Conservation (phyloP, 2,329 filamentous ascomycete genomes). For the Keithomyces neogunnii region DNA sequence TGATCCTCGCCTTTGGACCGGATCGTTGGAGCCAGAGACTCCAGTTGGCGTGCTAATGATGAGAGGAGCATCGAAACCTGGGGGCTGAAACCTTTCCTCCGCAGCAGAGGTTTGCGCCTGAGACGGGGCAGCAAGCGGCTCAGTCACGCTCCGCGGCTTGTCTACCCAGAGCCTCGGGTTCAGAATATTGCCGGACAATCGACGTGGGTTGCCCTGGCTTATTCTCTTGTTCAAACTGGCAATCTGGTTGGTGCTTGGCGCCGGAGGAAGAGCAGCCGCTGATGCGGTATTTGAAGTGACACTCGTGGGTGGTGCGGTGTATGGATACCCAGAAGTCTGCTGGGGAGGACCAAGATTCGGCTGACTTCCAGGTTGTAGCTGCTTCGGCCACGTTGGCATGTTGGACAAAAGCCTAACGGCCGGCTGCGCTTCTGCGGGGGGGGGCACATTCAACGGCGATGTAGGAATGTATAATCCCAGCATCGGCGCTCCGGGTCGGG, state of each 20-base stretch:
- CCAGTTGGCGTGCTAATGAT: conserved; percentile 54
- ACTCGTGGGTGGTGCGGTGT: conserved; percentile 29
- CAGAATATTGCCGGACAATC: conserved; percentile 33
- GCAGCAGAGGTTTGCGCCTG: neutral
- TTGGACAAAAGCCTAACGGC: conserved; percentile 23
- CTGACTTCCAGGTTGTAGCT: conserved; percentile 16
- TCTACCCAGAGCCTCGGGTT: conserved; percentile 8
- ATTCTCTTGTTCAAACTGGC: conserved; percentile 28
- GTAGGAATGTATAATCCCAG: conserved; percentile 22
- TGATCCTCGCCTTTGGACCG: conserved; percentile 26
- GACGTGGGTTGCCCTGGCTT: conserved; percentile 29
- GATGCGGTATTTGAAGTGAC: conserved; percentile 23
- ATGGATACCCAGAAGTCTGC: conserved; percentile 26
- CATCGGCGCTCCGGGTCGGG: conserved; percentile 3
- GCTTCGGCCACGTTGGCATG: conserved; percentile 39
- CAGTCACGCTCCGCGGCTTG: neutral
- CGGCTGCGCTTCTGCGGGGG: conserved; percentile 10
- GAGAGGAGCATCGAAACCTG: conserved; percentile 40
- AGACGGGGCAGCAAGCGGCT: neutral
- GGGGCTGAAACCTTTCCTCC: conserved; percentile 8
- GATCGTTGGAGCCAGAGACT: conserved; percentile 44
- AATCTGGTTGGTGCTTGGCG: conserved; percentile 31
- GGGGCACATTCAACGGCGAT: conserved; percentile 8
- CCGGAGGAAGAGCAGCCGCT: conserved; percentile 26
- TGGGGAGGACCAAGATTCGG: conserved; percentile 8